phyloP scores from a whole-genome alignment of 192 early-diverging fungal genomes.

The Gaertneriomyces sp. region DNA sequence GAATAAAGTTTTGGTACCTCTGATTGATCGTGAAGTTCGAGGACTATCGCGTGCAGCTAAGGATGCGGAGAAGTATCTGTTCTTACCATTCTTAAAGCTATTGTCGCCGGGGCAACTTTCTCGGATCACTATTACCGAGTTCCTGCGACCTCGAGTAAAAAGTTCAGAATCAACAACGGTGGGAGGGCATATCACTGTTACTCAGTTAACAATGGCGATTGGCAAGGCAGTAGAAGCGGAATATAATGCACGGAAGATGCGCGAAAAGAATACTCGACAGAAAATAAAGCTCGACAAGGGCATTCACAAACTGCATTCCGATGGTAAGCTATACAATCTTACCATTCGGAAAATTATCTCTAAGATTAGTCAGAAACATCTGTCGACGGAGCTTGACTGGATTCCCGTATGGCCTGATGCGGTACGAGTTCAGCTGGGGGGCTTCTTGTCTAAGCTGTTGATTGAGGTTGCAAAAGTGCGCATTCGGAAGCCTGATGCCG shows the following conservation, averaged over 20 bases:
- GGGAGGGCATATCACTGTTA: slow-evolving; percentile 15
- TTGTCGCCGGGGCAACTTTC: slow-evolving; percentile 71
- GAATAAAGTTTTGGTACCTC: slow-evolving; percentile 65
- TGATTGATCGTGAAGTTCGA: slow-evolving; percentile 68
- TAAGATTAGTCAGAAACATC: slow-evolving; percentile 51
- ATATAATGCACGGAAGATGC: slow-evolving; percentile 69
- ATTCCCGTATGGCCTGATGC: slow-evolving; percentile 64
- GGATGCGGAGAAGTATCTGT: slow-evolving; percentile 51
- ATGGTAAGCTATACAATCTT: slow-evolving; percentile 78
- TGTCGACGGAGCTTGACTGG: slow-evolving; percentile 49
- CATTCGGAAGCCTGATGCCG: slow-evolving; percentile 56
- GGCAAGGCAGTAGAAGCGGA: slow-evolving; percentile 79
- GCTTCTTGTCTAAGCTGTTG: slow-evolving; percentile 48
- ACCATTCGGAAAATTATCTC: slow-evolving; percentile 67
- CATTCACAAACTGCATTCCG: slow-evolving; percentile 70
- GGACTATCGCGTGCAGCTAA: slow-evolving; percentile 38
- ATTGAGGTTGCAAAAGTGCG: slow-evolving; percentile 59
- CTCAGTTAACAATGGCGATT: slow-evolving; percentile 54
- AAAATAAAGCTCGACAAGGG: slow-evolving; percentile 18
- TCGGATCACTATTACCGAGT: slow-evolving; percentile 78
- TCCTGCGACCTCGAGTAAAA: slow-evolving; percentile 53
- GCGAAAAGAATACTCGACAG: slow-evolving; percentile 43
- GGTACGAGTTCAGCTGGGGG: slow-evolving; percentile 56
- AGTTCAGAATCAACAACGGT: slow-evolving; percentile 32
- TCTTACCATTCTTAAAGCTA: slow-evolving; percentile 64